Percentiles rank a stretch among this genome's conserved stretches.
phyloP scores from a whole-genome alignment of 2,329 filamentous ascomycete genomes.

The Cladosporium austrohemisphaericum region DNA sequence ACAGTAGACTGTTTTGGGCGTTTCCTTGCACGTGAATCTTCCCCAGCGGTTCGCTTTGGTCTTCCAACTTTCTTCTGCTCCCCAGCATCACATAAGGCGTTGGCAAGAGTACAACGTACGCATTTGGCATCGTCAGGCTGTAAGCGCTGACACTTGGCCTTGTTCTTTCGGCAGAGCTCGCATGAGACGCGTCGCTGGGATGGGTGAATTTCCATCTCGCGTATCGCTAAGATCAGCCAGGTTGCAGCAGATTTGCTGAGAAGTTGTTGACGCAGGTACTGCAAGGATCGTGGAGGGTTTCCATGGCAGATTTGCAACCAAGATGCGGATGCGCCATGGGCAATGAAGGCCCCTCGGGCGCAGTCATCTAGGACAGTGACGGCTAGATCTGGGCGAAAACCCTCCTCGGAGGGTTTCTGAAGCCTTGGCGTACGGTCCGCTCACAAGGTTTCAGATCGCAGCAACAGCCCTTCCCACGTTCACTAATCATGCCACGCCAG shows the following conservation, averaged over 20 bases:
- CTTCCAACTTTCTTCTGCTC: neutral
- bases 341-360: neutral
- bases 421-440: no score
- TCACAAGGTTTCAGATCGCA: no score
- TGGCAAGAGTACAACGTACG: neutral
- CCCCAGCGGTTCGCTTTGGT: neutral
- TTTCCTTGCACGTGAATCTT: no score
- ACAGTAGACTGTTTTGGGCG: neutral
- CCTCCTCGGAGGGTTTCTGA: neutral
- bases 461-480: no score
- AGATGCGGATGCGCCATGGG: neutral
- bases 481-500: no score
- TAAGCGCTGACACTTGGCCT: neutral
- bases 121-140: neutral
- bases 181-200: conserved; percentile 2
- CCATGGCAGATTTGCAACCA: no score
- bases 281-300: no score
- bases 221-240: neutral
- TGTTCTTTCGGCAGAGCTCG: neutral
- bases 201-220: conserved; percentile 1
- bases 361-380: neutral
- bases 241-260: no score
- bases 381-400: neutral
- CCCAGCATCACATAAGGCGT: neutral
- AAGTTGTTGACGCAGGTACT: no score